These are phyloP conservation scores for Rhizopogon roseolus DNA, from an alignment of 768 basidiomycete genomes.

Conservation along the genomic window DNA sequence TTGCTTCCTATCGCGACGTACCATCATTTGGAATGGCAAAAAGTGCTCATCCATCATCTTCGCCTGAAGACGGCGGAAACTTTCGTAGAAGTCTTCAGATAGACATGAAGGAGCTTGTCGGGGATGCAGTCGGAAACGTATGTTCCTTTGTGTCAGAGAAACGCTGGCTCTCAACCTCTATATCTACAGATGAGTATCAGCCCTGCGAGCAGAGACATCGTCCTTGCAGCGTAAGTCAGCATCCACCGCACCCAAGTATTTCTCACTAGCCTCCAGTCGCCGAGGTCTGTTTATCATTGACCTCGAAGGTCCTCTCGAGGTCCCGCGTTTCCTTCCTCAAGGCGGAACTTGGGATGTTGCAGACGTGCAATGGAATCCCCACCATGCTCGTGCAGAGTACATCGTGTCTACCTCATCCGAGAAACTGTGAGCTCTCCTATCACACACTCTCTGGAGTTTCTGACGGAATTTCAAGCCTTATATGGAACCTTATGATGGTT, in stretches of 20 bases:
- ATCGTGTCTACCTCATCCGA: slow-evolving; percentile 87
- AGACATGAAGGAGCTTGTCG: slow-evolving; percentile 75
- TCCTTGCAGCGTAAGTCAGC: slow-evolving; percentile 73
- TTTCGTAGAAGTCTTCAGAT: slow-evolving; percentile 61
- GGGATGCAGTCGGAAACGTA: slow-evolving; percentile 82
- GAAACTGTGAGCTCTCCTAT: slow-evolving; percentile 58
- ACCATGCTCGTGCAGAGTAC: slow-evolving; percentile 67
- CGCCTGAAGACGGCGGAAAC: slow-evolving; percentile 54
- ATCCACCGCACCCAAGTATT: background rate
- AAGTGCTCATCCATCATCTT: slow-evolving; percentile 17
- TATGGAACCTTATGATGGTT: slow-evolving; percentile 85
- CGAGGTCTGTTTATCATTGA: slow-evolving; percentile 95
- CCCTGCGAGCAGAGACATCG: slow-evolving; percentile 83
- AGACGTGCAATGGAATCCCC: slow-evolving; percentile 92
- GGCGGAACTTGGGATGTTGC: slow-evolving; percentile 96
- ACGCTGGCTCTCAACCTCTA: slow-evolving; percentile 3
- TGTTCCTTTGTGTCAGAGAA: slow-evolving; percentile 23
- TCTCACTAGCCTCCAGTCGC: slow-evolving; percentile 38
- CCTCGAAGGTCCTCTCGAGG: slow-evolving; percentile 77
- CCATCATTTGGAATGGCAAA: slow-evolving; percentile 17
- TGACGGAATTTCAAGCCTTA: slow-evolving; percentile 45
- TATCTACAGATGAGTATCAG: slow-evolving; percentile 81
- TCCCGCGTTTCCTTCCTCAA: slow-evolving; percentile 93
- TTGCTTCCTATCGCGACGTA: slow-evolving; percentile 27
- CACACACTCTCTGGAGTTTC: background rate